Percentiles rank a stretch among this genome's conserved stretches.
Evolutionary conservation across 148 eudicot genomes (phyloP).

Genomic region (Suaeda aralocaspica): DNA sequence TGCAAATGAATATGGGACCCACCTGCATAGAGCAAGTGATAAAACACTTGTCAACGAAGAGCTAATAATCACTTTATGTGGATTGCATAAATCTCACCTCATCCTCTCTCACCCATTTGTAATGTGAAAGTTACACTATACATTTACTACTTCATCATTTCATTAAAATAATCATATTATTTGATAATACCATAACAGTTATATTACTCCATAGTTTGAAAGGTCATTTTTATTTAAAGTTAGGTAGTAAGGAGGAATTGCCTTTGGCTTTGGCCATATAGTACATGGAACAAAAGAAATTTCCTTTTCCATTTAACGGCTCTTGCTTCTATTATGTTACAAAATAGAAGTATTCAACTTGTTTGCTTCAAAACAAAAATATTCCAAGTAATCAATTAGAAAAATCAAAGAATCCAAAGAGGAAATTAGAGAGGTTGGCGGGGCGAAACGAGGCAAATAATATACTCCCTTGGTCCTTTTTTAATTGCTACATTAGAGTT

Average conservation of each 20-base stretch:
- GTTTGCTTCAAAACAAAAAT: too few relatives aligned
- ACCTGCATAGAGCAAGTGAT: not conserved
- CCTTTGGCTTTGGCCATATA: too few relatives aligned
- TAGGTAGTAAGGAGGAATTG: too few relatives aligned
- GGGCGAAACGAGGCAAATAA: too few relatives aligned
- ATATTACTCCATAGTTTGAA: not conserved
- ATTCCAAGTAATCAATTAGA: too few relatives aligned
- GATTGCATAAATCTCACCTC: not conserved
- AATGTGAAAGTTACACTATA: not conserved
- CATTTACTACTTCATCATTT: not conserved
- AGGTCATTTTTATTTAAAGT: not conserved
- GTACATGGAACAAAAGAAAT: too few relatives aligned
- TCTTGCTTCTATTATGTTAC: not conserved
- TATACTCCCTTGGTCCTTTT: too few relatives aligned
- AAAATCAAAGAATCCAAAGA: too few relatives aligned
- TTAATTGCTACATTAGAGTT: too few relatives aligned
- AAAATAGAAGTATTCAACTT: too few relatives aligned
- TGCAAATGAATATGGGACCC: not conserved
- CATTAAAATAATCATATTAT: not conserved
- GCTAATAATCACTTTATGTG: slow-evolving; percentile 1
- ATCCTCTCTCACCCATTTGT: not conserved
- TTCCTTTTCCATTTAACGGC: not conserved
- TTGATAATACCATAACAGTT: too few relatives aligned
- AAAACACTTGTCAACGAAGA: slow-evolving; percentile 6
- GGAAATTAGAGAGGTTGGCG: too few relatives aligned